Evolutionary conservation across 148 eudicot species (phyloP).

Genomic region (Rhododendron simsii): DNA sequence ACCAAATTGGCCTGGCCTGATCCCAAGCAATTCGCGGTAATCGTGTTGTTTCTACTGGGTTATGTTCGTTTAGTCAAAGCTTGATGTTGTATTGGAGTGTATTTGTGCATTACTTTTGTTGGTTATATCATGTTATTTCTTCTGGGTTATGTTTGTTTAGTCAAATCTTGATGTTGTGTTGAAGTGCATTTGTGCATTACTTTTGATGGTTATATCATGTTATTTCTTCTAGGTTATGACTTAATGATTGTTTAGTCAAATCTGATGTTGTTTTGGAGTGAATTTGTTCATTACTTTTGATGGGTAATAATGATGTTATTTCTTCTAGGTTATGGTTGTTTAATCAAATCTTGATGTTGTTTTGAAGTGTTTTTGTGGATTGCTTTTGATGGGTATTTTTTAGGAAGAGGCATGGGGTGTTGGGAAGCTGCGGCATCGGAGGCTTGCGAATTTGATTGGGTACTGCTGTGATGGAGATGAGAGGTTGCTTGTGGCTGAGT

Average conservation of each 20-base stretch:
- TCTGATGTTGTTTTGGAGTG: neutral
- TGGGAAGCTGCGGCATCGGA: slow-evolving; percentile 65
- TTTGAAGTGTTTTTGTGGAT: slow-evolving; percentile 1
- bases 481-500: slow-evolving; percentile 90
- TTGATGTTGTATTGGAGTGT: neutral
- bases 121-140: neutral
- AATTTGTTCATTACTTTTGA: neutral
- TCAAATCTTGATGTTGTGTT: neutral
- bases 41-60: neutral
- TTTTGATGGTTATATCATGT: slow-evolving; percentile 8
- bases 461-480: slow-evolving; percentile 94
- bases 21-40: slow-evolving; percentile 76
- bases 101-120: slow-evolving; percentile 6
- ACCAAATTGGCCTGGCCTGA: slow-evolving; percentile 84
- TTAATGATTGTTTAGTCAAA: neutral
- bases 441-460: slow-evolving; percentile 88
- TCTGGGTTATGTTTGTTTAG: neutral
- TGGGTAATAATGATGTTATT: slow-evolving; percentile 13
- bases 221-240: neutral
- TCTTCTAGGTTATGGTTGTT: neutral
- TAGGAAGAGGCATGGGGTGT: slow-evolving; percentile 94
- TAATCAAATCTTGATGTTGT: neutral
- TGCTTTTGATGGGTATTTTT: slow-evolving; percentile 8
- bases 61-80: neutral
- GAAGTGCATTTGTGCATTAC: neutral